Base-by-base conservation (phyloP, 768 basidiomycete genomes). In the Porphyrellus cyaneotinctus region DNA sequence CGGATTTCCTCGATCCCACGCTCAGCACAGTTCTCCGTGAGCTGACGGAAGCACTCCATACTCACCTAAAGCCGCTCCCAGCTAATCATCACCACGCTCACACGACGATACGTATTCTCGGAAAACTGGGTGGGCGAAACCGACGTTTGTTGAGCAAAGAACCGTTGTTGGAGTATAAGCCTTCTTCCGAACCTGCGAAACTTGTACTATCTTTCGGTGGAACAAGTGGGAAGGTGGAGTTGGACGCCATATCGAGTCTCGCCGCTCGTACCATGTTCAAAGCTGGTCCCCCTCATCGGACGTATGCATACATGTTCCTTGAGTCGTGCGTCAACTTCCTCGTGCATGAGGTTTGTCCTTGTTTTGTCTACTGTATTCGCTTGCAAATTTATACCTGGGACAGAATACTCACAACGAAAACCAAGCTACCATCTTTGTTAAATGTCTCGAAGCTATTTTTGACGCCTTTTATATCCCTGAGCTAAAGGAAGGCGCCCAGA, bases 1-100 rank as follows among this genome's bases (percentile, higher is more conserved):
- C 93, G 2, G 97, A 98, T 70, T 98, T 98, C 75, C 79, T 99
- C 26, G 95, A 98, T 63, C 97, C 97, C 4, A 95, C 93, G 2
- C 82, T 98, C 58, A 91, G 85, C 56, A 91, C 90, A 0, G 94
- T 98, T 39, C 78, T 97, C 38, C 80, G 93, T 43, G 93, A 98
- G 57, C 75, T 99, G 51, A 98, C 94, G 91, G 88, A 89, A 56
- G 95, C 94, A 0, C 78, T 99, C 22, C 92, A 95, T 70, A 86
- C 83, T 58, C 88, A 95, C 62, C 75, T 99, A 43, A 91, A 88
- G 63, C 97, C 97, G 0, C 72, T 92, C 11, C 97, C 97, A 7
- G 84, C 84, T 10, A 89, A 84, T 59, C 92, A 95, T 64, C 83
- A 86, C 54, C 91, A 93, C 49, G 86, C 97, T 0, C 92, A 97